phyloP scores from a whole-genome alignment of 2,329 filamentous ascomycete genomes.

The Clonostachys sp. region DNA sequence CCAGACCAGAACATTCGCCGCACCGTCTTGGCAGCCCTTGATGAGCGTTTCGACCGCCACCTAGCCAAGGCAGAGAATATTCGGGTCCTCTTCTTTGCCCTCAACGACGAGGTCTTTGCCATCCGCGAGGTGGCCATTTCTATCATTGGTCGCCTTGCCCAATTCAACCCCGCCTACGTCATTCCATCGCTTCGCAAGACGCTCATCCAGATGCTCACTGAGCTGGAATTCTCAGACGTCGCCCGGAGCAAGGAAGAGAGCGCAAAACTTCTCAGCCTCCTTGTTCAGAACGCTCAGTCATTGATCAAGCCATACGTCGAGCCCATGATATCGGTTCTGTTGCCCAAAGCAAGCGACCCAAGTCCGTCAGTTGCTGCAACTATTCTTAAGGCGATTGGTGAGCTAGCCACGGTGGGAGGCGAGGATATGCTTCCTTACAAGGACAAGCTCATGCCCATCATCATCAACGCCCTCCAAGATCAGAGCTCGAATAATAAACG shows the following conservation, averaged over 20 bases:
- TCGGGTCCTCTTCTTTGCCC: slow-evolving; percentile 85
- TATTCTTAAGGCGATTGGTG: slow-evolving; percentile 91
- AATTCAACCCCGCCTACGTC: slow-evolving; percentile 92
- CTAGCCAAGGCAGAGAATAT: slow-evolving; percentile 98
- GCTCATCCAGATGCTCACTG: slow-evolving; percentile 91
- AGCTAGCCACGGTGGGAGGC: slow-evolving; percentile 88
- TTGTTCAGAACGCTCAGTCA: slow-evolving; percentile 88
- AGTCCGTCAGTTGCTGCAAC: slow-evolving; percentile 89
- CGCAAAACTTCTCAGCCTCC: slow-evolving; percentile 83
- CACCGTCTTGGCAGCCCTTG: slow-evolving; percentile 84
- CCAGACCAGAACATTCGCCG: slow-evolving; percentile 82
- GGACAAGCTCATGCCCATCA: slow-evolving; percentile 87
- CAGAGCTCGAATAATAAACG: slow-evolving; percentile 86
- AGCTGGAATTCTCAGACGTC: slow-evolving; percentile 93
- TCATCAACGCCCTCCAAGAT: slow-evolving; percentile 90
- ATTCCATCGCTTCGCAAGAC: slow-evolving; percentile 94
- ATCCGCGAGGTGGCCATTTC: slow-evolving; percentile 94
- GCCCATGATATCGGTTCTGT: slow-evolving; percentile 89
- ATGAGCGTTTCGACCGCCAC: slow-evolving; percentile 91
- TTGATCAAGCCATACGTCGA: slow-evolving; percentile 96
- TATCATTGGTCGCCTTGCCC: slow-evolving; percentile 89
- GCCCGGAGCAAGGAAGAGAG: slow-evolving; percentile 95
- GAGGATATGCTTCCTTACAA: slow-evolving; percentile 93
- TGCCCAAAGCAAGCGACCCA: slow-evolving; percentile 83
- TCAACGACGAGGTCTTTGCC: slow-evolving; percentile 90